Evolutionary conservation across 257 asterid genomes (phyloP), one percentile per base, ranked within the genome.

Genomic region (Solanum sparsipilum): DNA sequence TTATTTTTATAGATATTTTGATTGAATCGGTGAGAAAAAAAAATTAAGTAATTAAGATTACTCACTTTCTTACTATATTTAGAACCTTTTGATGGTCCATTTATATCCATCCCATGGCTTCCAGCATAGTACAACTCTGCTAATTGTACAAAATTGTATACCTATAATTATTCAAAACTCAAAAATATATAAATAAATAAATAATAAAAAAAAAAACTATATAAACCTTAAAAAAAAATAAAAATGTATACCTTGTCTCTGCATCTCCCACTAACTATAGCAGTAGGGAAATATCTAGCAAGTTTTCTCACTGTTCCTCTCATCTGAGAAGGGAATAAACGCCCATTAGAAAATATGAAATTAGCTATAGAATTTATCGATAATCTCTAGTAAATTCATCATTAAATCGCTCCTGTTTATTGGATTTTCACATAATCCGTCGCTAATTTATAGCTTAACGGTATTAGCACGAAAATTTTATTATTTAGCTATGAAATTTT

Each of bases 51-150:
- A 27, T 2, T 7, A 65, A 60, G 31, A 35, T 63, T 5, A 86
- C 95, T 90, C 70, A 94, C 99, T 92, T 93, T 94, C 79, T 85
- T 65, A 65, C 15, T 91, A 89, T 90, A 91, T 90, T 93, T 93
- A 90, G 96, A 93, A 88, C 95, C 96, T 92, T 94, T 96, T 35
- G 98, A 95, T 88, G 99, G 99, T 88, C 98, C 99, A 91, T 94
- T 94, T 84, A 95, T 96, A 95, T 96, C 99, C 99, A 96, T 96
- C 32, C 99, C 99, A 92, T 96, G 99, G 93, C 99, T 96, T 84
- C 99, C 99, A 83, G 99, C 99, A 86, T 96, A 96, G 92, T 95
- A 96, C 94, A 96, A 93, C 92, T 96, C 99, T 87, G 95, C 93
- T 90, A 96, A 91, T 65, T 94, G 93, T 89, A 96, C 98, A 92